These are phyloP conservation scores for Barnettozyma hawaiiensis DNA, from an alignment of 1,139 yeast species.

Conservation along the genomic window DNA sequence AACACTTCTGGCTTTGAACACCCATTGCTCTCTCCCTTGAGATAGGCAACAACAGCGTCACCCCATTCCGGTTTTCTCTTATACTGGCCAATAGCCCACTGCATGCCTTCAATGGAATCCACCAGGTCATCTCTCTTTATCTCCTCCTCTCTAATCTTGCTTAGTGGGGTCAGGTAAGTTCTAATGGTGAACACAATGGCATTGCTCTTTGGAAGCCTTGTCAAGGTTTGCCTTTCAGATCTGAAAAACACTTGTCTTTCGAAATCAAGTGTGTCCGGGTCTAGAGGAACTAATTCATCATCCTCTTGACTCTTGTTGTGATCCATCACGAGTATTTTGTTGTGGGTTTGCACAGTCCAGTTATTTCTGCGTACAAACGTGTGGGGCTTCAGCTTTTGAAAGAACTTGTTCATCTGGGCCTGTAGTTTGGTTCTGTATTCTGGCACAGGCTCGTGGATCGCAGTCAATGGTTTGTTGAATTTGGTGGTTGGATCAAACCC, in stretches of 20 bases:
- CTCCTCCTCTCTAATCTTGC: conserved; percentile 50
- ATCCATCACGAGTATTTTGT: conserved; percentile 37
- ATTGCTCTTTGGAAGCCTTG: conserved; percentile 57
- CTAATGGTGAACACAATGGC: conserved; percentile 58
- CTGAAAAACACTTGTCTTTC: conserved; percentile 49
- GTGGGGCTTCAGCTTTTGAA: conserved; percentile 50
- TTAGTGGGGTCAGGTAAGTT: conserved; percentile 62
- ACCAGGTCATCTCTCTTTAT: conserved; percentile 45
- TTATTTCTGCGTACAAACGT: conserved; percentile 70
- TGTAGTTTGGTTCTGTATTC: conserved; percentile 61
- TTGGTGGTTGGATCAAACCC: conserved; percentile 64
- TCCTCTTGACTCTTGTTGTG: conserved; percentile 44
- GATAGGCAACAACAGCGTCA: conserved; percentile 47
- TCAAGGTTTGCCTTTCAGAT: conserved; percentile 63
- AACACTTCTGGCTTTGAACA: conserved; percentile 18
- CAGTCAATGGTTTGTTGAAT: conserved; percentile 47
- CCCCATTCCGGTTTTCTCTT: conserved; percentile 64
- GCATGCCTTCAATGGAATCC: conserved; percentile 55
- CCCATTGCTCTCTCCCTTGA: conserved; percentile 30
- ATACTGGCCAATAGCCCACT: conserved; percentile 52
- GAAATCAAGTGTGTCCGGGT: conserved; percentile 33
- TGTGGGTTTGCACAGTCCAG: conserved; percentile 73
- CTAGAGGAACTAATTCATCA: conserved; percentile 30
- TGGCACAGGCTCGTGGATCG: conserved; percentile 66
- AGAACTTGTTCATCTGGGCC: conserved; percentile 73